Evolutionary conservation across 2,329 filamentous ascomycete species (phyloP).

Genomic region (Conoideocrella luteorostrata): DNA sequence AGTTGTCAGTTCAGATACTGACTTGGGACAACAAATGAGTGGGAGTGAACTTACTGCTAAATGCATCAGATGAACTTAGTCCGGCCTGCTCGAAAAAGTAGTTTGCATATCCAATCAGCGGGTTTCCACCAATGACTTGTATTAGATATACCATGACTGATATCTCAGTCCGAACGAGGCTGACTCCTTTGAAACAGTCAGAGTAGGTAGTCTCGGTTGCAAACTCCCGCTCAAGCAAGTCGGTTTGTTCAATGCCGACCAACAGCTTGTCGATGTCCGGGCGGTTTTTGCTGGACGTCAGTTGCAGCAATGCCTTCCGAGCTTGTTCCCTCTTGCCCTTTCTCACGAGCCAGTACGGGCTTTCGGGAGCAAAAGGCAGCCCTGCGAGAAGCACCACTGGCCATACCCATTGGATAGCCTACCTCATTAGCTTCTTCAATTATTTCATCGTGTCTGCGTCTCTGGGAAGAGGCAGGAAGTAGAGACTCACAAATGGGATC

Average conservation of each 20-base stretch:
- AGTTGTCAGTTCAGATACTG: neutral
- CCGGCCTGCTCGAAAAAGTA: conserved; percentile 31
- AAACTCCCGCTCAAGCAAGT: conserved; percentile 46
- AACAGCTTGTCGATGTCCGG: conserved; percentile 33
- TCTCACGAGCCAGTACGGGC: conserved; percentile 44
- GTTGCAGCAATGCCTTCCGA: conserved; percentile 28
- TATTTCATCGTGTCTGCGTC: neutral
- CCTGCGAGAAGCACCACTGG: conserved; percentile 37
- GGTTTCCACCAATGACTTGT: conserved; percentile 58
- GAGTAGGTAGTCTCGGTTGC: conserved; percentile 41
- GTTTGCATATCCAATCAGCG: conserved; percentile 57
- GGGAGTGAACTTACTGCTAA: conserved; percentile 12
- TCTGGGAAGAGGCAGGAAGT: neutral
- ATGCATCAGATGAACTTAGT: conserved; percentile 15
- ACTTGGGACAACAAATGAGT: neutral
- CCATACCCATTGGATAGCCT: conserved; percentile 46
- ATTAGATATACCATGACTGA: conserved; percentile 57
- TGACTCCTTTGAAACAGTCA: conserved; percentile 44
- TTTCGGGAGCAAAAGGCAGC: conserved; percentile 41
- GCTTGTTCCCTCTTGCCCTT: conserved; percentile 35
- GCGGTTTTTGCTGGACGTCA: conserved; percentile 31
- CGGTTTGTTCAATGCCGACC: conserved; percentile 51
- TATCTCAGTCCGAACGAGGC: conserved; percentile 48
- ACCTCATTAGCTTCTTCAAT: too few relatives aligned
- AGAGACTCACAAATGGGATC: conserved; percentile 16